Evolutionary conservation across 768 basidiomycete species (phyloP).

Genomic region (Mycena crocata): DNA sequence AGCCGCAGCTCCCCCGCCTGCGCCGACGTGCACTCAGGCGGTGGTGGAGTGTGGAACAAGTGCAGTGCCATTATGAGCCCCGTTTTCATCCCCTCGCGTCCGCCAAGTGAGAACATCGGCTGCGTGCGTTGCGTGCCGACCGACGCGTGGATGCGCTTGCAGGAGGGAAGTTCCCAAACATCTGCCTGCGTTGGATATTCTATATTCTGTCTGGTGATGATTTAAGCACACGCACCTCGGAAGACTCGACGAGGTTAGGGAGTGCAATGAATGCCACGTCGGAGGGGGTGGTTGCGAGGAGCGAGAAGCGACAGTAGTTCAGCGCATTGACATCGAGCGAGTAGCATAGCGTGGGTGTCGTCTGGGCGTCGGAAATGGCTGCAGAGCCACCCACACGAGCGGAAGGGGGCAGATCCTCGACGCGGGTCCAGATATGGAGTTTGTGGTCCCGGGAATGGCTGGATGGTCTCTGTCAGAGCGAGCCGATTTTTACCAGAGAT

Average conservation of each 20-base stretch:
- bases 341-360: slow-evolving; percentile 63
- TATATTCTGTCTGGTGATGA: not conserved
- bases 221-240: slow-evolving; percentile 61
- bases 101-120: slow-evolving; percentile 53
- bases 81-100: slow-evolving; percentile 65
- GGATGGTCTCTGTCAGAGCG: slow-evolving; percentile 16
- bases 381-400: slow-evolving; percentile 69
- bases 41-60: slow-evolving; percentile 55
- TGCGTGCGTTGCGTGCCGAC: slow-evolving; percentile 70
- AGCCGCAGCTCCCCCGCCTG: slow-evolving; percentile 63
- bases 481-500: slow-evolving; percentile 10
- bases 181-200: slow-evolving; percentile 70
- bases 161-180: slow-evolving; percentile 82
- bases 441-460: slow-evolving; percentile 92
- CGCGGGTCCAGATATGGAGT: slow-evolving; percentile 76
- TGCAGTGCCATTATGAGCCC: slow-evolving; percentile 92
- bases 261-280: slow-evolving; percentile 74
- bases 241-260: slow-evolving; percentile 91
- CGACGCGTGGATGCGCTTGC: slow-evolving; percentile 83
- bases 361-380: slow-evolving; percentile 52
- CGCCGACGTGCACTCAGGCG: slow-evolving; percentile 41
- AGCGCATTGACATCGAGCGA: slow-evolving; percentile 93
- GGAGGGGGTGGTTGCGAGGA: slow-evolving; percentile 51
- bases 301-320: slow-evolving; percentile 92
- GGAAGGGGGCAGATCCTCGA: slow-evolving; percentile 56